These are phyloP conservation scores for Colletotrichum musae DNA, from an alignment of 2,329 filamentous ascomycete species.

Conservation along the genomic window DNA sequence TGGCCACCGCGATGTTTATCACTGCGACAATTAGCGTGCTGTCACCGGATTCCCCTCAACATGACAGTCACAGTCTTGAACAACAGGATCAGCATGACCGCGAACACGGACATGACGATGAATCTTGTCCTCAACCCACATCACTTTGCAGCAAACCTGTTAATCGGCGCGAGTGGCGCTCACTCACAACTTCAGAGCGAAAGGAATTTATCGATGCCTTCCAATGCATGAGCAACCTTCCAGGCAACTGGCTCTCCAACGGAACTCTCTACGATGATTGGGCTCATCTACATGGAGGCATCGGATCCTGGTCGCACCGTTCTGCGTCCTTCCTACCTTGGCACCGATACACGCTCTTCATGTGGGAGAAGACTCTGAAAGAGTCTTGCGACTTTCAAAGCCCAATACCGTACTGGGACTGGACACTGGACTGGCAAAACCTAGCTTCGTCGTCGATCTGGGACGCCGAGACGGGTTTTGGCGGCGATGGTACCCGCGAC, in stretches of 20 bases:
- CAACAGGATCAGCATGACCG: neutral
- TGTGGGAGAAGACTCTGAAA: constrained; percentile 48
- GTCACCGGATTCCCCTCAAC: neutral
- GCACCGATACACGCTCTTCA: constrained; percentile 52
- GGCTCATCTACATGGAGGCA: neutral
- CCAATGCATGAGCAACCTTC: neutral
- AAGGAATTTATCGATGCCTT: neutral
- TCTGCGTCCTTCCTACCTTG: constrained; percentile 49
- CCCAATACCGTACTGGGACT: constrained; percentile 51
- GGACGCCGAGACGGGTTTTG: constrained; percentile 47
- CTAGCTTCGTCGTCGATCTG: constrained; percentile 44
- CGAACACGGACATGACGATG: neutral
- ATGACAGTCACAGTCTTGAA: neutral
- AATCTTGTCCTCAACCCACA: neutral
- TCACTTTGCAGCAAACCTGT: neutral
- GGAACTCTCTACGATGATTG: neutral
- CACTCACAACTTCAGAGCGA: neutral
- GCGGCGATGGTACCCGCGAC: constrained; percentile 45
- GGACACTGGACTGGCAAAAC: constrained; percentile 48
- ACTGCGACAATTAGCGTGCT: neutral
- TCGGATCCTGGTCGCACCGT: neutral
- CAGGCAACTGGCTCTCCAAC: neutral
- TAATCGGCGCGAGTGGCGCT: neutral
- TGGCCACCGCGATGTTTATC: neutral
- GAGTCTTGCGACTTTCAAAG: constrained; percentile 36